Conservation (phyloP, 306 rosid species). For the Vigna hirtella region DNA sequence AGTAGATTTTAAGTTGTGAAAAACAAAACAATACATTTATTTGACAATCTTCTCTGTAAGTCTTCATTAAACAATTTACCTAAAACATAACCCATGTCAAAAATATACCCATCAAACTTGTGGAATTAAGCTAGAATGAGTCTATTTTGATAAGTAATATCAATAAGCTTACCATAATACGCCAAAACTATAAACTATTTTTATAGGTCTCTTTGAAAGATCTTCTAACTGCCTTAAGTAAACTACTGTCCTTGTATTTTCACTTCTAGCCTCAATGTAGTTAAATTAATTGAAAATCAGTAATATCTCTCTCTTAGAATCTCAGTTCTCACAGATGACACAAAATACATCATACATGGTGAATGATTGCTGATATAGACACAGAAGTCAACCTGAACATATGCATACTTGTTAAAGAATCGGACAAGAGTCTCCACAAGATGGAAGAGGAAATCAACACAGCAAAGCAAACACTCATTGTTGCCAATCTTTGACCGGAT, state of each 20-base stretch:
- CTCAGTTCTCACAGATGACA: constrained; percentile 3
- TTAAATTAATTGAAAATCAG: constrained; percentile 6
- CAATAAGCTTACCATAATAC: background rate
- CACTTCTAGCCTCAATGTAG: background rate
- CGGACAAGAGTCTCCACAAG: constrained; percentile 98
- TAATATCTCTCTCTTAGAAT: background rate
- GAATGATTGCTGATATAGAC: constrained; percentile 17
- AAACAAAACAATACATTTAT: background rate
- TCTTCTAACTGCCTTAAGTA: background rate
- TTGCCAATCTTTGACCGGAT: constrained; percentile 91
- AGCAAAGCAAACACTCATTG: constrained; percentile 94
- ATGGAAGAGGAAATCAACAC: constrained; percentile 96
- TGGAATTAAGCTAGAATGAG: background rate
- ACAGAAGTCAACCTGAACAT: constrained; percentile 77
- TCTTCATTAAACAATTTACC: background rate
- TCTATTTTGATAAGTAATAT: background rate
- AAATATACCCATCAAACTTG: too few relatives aligned
- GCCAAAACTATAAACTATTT: background rate
- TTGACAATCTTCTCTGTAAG: background rate
- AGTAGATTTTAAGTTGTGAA: background rate
- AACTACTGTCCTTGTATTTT: background rate
- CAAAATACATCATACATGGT: background rate
- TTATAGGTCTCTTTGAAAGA: background rate
- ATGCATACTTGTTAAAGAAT: constrained; percentile 97
- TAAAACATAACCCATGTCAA: background rate